These are phyloP conservation scores for Arthrobotrys conoides DNA, from an alignment of 2,329 filamentous ascomycete genomes.

Conservation along the genomic window DNA sequence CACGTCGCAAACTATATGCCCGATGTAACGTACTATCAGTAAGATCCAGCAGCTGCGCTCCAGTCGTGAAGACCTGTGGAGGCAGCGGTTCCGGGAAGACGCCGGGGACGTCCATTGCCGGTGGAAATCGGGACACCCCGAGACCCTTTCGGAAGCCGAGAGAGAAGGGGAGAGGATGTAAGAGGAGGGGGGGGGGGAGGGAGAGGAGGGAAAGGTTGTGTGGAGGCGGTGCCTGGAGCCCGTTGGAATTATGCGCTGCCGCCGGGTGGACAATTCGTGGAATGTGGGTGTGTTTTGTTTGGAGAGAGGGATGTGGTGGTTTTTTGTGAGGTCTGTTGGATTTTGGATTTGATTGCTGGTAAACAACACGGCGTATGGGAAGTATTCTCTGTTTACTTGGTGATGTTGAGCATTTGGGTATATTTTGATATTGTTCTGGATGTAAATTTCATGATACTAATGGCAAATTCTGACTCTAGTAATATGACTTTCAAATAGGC, in stretches of 20 bases:
- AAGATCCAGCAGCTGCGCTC: constrained; percentile 92
- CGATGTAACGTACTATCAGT: constrained; percentile 84
- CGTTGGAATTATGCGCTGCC: constrained; percentile 48
- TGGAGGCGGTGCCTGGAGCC: constrained; percentile 54
- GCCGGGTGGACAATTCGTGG: constrained; percentile 45
- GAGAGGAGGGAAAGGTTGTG: constrained; percentile 15
- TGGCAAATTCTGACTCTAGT: too few species aligned
- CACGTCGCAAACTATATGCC: constrained; percentile 9
- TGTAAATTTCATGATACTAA: not conserved
- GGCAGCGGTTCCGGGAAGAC: constrained; percentile 75
- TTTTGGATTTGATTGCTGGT: constrained; percentile 26
- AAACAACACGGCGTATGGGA: constrained; percentile 18
- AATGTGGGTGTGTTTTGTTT: constrained; percentile 25
- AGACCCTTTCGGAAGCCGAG: constrained; percentile 33
- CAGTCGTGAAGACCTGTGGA: constrained; percentile 98
- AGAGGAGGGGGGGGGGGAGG: constrained; percentile 9
- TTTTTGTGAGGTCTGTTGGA: constrained; percentile 53
- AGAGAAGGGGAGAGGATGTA: too few species aligned
- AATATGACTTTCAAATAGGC: too few species aligned
- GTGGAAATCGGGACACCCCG: constrained; percentile 31
- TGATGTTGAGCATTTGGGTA: not conserved
- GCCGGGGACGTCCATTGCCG: constrained; percentile 57
- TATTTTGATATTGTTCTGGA: too few species aligned
- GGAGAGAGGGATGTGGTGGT: constrained; percentile 12
- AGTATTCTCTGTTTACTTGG: not conserved